Evolutionary conservation across 2,329 filamentous ascomycete species (phyloP), one percentile per base, ranked within the genome.

Genomic region (Metarhizium humberi): DNA sequence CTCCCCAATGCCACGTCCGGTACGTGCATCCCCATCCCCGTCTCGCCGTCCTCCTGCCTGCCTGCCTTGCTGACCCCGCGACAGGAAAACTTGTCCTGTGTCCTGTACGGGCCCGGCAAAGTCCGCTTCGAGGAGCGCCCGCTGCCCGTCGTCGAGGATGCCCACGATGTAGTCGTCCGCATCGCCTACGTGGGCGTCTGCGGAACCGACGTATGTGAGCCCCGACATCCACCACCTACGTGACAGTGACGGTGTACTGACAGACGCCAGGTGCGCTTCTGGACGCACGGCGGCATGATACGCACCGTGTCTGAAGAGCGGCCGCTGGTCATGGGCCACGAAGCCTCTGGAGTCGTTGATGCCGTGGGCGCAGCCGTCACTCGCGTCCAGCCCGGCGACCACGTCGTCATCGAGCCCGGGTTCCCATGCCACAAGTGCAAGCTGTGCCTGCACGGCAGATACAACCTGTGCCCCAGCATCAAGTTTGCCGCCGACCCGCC

Each of bases 401-500:
- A 86, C 61, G 84, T 94, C 14, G 88, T 89, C 10, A 74, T 95
- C 32, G 90, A 95, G 74, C 89, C 91, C 18, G 90, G 90, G 25
- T 77, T 87, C 45, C 88, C 90, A 1, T 95, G 90, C 72, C 82
- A 85, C 42, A 78, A 80, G 57, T 95, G 90, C 73, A 73, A 75
- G 50, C 75, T 80, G 54, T 95, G 90, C 75, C 86, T 89, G 62
- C 74, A 78, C 52, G 90, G 90, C 50, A 79, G 82, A 63, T 94
- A 94, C 75, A 92, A 94, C 67, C 79, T 94, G 7, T 95, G 90
- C 67, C 76, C 80, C 4, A 77, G 85, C 53, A 94, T 95, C 87
- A 73, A 70, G 5, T 95, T 95, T 67, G 89, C 89, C 4, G 89
- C 90, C 1, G 94, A 88, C 5, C 90, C 90, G n/a, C 90, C 90